Base-by-base conservation (phyloP, 768 basidiomycete genomes). In the Glaciozyma antarctica region DNA sequence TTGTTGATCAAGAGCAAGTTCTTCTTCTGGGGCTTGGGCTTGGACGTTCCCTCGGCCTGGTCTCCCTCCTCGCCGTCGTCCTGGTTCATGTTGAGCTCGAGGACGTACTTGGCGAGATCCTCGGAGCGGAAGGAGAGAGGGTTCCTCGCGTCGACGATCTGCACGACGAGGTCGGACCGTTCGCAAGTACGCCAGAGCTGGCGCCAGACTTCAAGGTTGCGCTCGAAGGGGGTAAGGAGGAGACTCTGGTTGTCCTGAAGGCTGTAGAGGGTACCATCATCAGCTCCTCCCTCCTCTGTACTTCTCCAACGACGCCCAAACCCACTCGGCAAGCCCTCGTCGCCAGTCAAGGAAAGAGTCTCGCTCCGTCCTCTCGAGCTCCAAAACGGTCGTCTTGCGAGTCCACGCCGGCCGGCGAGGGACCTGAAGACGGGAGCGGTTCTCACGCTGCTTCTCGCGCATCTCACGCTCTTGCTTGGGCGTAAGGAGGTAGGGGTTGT, bases 171-270 rank as follows among this genome's bases (percentile, higher is more conserved):
- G 72, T 95, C 89, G 2, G 94, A 95, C 26, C 92, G 84, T 78
- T 99, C 95, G 13, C 95, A 78, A 2, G 98, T 95, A 59, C 95
- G 82, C 95, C 95, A 99, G 12, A 99, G 82, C 74, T 99, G 95
- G 51, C 95, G 81, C 94, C 95, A 98, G 17, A 99, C 95, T 80
- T 98, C 93, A 41, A 99, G 78, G 74, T 98, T 99, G 57, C 92
- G 87, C 75, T 99, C 95, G 73, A 95, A 99, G 7, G 92, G 94
- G 0, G 93, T 94, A 1, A 97, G 80, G n/a, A 97, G 82, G 34
- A 98, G 83, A 48, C 84, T 83, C 62, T 94, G 87, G 66, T 82
- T 80, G 73, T 95, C 91, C 75, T 94, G 90, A 17, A 97, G 79
- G 63, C 92, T 95, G 63, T 53, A 48, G 8, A 43, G 19, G 22